Evolutionary conservation across 129 eudicot species (phyloP).

Genomic region (Ambrosia artemisiifolia): DNA sequence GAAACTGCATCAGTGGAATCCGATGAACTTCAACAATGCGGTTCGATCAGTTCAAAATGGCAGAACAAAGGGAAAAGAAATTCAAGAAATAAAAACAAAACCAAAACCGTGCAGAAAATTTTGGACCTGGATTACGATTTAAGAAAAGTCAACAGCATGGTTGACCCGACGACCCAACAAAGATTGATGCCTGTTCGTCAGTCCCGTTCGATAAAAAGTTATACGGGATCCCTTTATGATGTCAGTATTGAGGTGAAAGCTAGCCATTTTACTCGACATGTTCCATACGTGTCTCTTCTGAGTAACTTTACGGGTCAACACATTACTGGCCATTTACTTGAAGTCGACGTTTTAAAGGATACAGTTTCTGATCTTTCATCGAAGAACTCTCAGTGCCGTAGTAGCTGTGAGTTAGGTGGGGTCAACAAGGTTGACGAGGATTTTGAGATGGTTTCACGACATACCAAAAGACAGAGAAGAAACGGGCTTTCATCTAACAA

Average conservation of each 20-base stretch:
- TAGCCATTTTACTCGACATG: constrained; percentile 37
- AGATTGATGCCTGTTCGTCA: neutral
- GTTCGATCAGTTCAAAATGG: neutral
- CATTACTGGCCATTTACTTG: constrained; percentile 59
- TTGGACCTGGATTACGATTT: constrained; percentile 10
- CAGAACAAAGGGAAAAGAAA: constrained; percentile 16
- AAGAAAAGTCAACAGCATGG: neutral
- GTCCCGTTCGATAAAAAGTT: constrained; percentile 39
- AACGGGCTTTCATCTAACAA: constrained; percentile 47
- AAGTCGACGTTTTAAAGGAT: constrained; percentile 56
- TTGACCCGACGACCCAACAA: neutral
- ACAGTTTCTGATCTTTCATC: constrained; percentile 42
- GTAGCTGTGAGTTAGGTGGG: constrained; percentile 46
- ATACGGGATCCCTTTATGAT: constrained; percentile 41
- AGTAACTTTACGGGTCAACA: constrained; percentile 58
- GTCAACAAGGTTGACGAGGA: constrained; percentile 17
- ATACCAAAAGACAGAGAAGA: constrained; percentile 33
- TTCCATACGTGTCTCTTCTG: constrained; percentile 65
- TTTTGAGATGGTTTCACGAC: constrained; percentile 12
- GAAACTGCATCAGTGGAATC: neutral
- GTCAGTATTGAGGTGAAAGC: constrained; percentile 57
- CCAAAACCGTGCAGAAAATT: constrained; percentile 32
- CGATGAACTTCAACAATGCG: neutral
- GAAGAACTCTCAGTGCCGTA: constrained; percentile 42
- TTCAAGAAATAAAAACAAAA: constrained; percentile 4